These are phyloP conservation scores for Candida glaebosa DNA, from an alignment of 805 yeast genomes.

Conservation along the genomic window DNA sequence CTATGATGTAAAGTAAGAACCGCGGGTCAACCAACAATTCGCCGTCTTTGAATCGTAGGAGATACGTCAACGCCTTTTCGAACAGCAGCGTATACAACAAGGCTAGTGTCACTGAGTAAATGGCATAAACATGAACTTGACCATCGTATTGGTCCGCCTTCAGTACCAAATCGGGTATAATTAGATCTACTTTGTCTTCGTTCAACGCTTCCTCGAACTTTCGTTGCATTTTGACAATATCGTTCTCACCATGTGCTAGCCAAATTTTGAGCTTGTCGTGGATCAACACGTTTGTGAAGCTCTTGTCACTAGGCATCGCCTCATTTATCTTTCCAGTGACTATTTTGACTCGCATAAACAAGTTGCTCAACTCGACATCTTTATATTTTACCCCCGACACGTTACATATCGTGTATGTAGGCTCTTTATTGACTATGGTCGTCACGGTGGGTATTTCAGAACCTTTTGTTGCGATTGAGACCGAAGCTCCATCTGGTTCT, in stretches of 20 bases:
- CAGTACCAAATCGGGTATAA: neutral
- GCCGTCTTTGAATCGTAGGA: neutral
- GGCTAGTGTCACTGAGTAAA: conserved; percentile 6
- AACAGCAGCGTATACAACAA: conserved; percentile 1
- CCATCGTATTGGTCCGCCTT: neutral
- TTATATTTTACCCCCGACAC: neutral
- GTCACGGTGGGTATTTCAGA: too few species aligned
- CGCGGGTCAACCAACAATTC: neutral
- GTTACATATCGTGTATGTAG: neutral
- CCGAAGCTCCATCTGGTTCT: too few species aligned
- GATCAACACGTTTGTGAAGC: neutral
- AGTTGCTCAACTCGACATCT: neutral
- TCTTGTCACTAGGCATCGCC: neutral
- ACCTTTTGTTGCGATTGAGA: too few species aligned
- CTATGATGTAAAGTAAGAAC: neutral
- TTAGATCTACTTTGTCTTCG: neutral
- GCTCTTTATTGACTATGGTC: too few species aligned
- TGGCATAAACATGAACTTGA: conserved; percentile 5
- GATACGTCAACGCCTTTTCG: conserved; percentile 3
- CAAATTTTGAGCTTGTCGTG: conserved; percentile 4
- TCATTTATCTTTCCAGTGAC: neutral
- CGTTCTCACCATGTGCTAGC: conserved; percentile 7
- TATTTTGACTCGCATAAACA: neutral
- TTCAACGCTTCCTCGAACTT: conserved; percentile 1
- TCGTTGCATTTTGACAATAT: conserved; percentile 1